Base-by-base conservation (phyloP, 1,284 basidiomycete species). In the Apiotrichum mycotoxinovorans region DNA sequence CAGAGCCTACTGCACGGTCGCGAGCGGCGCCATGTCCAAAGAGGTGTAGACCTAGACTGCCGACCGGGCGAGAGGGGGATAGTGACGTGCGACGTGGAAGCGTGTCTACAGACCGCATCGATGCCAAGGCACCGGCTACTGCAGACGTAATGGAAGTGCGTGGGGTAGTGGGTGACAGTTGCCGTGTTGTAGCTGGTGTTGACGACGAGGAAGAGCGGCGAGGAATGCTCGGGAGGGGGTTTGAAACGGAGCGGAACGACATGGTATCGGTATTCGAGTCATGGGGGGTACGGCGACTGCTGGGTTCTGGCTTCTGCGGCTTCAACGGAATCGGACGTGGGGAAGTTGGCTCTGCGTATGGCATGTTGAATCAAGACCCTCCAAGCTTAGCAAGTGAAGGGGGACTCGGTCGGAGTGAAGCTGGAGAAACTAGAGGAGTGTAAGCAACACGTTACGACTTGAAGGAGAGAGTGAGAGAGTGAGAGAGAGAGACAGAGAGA, bases 311-410 rank as follows among this genome's bases (percentile, higher is more conserved):
- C 47, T 49, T 38, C 20, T 18, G 18, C 20, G 35, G 22, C 50
- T 64, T 69, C 33, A 34, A 53, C 18, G 72, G 68, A 11, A 72
- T 70, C 18, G 64, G 56, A 12, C 66, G 41, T 3, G 72, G 69
- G 2, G 70, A 71, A 9, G 67, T 69, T 14, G 75, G 75, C 42
- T 71, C 69, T 14, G 74, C 66, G 71, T 77, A 76, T 14, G 74
- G 74, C 75, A 76, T 77, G 45, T 42, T 68, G 56, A 43, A 43
- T 35, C 8, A 22, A 20, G 2, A 37, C 2, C 7, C n/a, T 11
- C 9, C 10, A 11, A 5, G 18, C 14, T 44, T 18, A 46, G 18
- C 44, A 46, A 22, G 44, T 43, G 51, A 40, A 26, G 25, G 23
- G 23, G 25, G 15, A 26, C 23, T 14, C 22, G 23, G 23, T 17